Base-by-base conservation (phyloP, 768 basidiomycete species). In the Coprinellus micaceus region DNA sequence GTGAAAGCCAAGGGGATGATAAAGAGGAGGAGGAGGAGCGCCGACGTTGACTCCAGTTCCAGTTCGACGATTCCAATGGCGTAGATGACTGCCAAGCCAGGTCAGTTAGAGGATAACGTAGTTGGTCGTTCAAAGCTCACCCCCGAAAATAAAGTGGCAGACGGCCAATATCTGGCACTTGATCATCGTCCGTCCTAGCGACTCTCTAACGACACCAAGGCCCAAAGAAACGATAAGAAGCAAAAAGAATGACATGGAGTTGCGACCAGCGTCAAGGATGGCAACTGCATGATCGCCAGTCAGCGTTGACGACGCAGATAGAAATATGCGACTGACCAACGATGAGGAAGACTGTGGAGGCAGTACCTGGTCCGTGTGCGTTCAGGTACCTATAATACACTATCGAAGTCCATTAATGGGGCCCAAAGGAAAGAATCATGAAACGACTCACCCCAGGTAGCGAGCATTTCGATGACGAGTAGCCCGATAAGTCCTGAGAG, bases 301-400 rank as follows among this genome's bases (percentile, higher is more conserved):
- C 10, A 51, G 30, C 15, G n/a, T n/a, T n/a, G n/a, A n/a, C n/a
- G n/a, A n/a, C n/a, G n/a, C 58, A 37, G 49, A 61, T 30, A 58
- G 52, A 29, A 58, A 50, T 52, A 29, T 36, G 30, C 22, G 3
- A 26, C 19, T 65, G 54, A 88, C 92, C 91, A 60, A 98, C 89
- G 56, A 98, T 89, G 43, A 99, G 85, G 74, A 98, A 96, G n/a
- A 88, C 82, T 1, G 85, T 89, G 0, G 94, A 85, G 22, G 89
- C 78, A 2, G 84, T 77, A 40, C 84, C 81, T 62, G 77, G 85
- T 17, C 86, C 89, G 60, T 93, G 89, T 2, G 87, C 88, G 67
- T 98, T 98, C 60, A 98, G 83, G 69, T 94, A 98, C 54, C 93
- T 84, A 68, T 98, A 97, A 72, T 98, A 99, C 2, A 83, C 94